Evolutionary conservation across 495 filamentous ascomycete species (phyloP), one percentile per base, ranked within the genome.

Genomic region (Penicillium herquei): DNA sequence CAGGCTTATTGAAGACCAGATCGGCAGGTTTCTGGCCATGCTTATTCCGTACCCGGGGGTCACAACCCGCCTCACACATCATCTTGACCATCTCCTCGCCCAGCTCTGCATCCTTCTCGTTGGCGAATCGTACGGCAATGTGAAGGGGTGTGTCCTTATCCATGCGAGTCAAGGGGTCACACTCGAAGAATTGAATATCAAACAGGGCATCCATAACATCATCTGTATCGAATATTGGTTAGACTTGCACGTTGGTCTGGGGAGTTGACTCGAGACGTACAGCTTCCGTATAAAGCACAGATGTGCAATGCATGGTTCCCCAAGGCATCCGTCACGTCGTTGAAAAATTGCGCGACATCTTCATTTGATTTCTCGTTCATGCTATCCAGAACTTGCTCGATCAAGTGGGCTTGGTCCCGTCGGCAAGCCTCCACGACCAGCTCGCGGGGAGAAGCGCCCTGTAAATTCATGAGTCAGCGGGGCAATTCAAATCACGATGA

Each of bases 111-210:
- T 89, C 85, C 31, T 78, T 82, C 4, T 79, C 72, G 72, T 93
- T 96, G 69, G 90, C 85, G 72, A 85, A 96, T 32, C 88, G 83
- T 37, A 98, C 87, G 13, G 91, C 91, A 63, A 82, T 82, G 78
- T 98, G 94, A 35, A 98, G 79, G 7, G 93, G 92, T 1, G 92
- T 97, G 72, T 98, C 92, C 53, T 84, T 82, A 57, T 98, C 94
- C 64, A 84, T 57, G 31, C 86, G 85, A 68, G 87, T 90, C 51
- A 89, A 59, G 6, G 90, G 90, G 78, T 98, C 94, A 69, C 94
- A 96, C 79, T 98, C 94, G 70, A 98, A 87, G 52, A 84, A 90
- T 53, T 92, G 86, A 69, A 96, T 91, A 78, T 98, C 95, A 55
- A 98, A 93, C 46, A 98, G 84, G 45, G 82, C 58, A 73, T 98